A percentile compares a stretch with the other conserved stretches of the same genome.
These are phyloP conservation scores for Tricholoma flavovirens DNA, from an alignment of 768 basidiomycete species.

Conservation along the genomic window DNA sequence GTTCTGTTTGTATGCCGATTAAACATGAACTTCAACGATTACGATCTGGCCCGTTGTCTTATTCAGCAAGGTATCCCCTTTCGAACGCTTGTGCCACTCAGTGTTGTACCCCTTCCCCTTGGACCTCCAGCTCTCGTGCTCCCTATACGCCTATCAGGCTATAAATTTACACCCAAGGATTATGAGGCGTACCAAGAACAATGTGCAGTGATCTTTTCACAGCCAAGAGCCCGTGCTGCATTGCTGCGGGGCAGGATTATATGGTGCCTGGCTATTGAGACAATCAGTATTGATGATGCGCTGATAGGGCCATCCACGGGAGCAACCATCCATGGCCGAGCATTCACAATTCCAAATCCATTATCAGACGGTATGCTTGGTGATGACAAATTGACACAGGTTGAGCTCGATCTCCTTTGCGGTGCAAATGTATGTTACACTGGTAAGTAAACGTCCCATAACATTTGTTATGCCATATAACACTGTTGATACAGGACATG, in stretches of 20 bases:
- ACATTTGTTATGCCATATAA: not conserved
- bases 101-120: not conserved
- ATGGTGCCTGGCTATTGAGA: conserved; percentile 9
- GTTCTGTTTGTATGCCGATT: conserved; percentile 2
- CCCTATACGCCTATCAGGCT: not conserved
- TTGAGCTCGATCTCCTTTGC: conserved; percentile 12
- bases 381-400: conserved; percentile 11
- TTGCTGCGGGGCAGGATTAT: conserved; percentile 9
- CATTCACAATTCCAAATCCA: not conserved
- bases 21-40: not conserved
- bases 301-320: conserved; percentile 9
- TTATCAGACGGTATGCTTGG: conserved; percentile 2
- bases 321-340: not conserved
- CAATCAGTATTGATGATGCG: conserved; percentile 6
- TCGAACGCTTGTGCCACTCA: not conserved
- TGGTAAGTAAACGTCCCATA: not conserved
- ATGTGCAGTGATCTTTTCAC: not conserved
- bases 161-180: conserved; percentile 2
- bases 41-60: not conserved
- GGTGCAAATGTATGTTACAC: conserved; percentile 11
- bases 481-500: not conserved
- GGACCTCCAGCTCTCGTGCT: not conserved
- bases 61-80: conserved; percentile 3
- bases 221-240: conserved; percentile 9
- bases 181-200: conserved; percentile 6